These are phyloP conservation scores for Fagus sylvatica DNA, from an alignment of 306 rosid species.

Conservation along the genomic window DNA sequence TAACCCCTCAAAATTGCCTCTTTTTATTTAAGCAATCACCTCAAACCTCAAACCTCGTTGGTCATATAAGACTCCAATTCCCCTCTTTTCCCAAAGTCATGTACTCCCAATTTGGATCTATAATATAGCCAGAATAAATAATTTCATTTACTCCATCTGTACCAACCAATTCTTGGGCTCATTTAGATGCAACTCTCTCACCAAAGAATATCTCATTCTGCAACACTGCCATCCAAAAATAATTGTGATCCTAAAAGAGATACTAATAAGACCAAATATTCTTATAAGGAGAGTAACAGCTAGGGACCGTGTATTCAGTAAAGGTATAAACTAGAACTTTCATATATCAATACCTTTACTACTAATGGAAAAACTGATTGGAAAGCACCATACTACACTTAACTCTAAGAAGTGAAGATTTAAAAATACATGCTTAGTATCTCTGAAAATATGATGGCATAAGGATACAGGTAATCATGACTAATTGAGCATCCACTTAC, in stretches of 20 bases:
- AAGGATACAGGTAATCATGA: neutral
- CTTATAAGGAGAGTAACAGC: neutral
- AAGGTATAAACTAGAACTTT: neutral
- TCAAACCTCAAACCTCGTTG: neutral
- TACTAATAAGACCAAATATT: neutral
- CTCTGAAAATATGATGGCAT: neutral
- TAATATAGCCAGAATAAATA: neutral
- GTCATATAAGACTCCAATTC: neutral
- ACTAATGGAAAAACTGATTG: neutral
- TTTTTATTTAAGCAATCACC: neutral
- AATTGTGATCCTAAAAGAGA: neutral
- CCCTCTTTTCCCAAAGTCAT: neutral
- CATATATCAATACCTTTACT: neutral
- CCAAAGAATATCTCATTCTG: constrained; percentile 1
- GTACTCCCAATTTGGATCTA: neutral
- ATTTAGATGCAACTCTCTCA: neutral
- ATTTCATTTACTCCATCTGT: neutral
- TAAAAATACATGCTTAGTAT: neutral
- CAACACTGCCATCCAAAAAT: neutral
- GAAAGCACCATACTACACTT: neutral
- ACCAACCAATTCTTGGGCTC: neutral
- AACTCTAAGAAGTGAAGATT: neutral
- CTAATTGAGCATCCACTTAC: neutral
- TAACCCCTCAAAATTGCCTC: neutral
- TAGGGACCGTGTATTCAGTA: neutral